Evolutionary conservation across 306 rosid genomes (phyloP).

Genomic region (Lathyrus tuberosus): DNA sequence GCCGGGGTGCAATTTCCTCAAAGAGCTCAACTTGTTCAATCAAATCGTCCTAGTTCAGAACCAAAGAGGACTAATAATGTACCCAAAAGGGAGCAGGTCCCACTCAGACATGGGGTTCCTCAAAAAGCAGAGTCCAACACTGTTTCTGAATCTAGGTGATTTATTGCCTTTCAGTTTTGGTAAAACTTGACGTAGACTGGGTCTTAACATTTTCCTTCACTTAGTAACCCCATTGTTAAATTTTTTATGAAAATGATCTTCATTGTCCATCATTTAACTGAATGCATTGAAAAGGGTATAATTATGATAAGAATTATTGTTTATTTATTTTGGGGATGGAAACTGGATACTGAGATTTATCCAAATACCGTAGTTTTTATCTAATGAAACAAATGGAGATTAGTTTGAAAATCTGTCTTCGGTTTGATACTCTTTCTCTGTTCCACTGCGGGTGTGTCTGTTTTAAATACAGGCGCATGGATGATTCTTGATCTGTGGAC

Average conservation of each 20-base stretch:
- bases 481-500: slow-evolving; percentile 17
- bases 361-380: slow-evolving; percentile 8
- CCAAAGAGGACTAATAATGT: slow-evolving; percentile 42
- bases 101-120: slow-evolving; percentile 56
- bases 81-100: slow-evolving; percentile 56
- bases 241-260: slow-evolving; percentile 11
- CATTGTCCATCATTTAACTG: not conserved
- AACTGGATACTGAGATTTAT: slow-evolving; percentile 22
- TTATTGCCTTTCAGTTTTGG: slow-evolving; percentile 32
- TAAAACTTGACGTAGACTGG: slow-evolving; percentile 9
- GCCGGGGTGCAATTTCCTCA: slow-evolving; percentile 91
- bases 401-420: slow-evolving; percentile 16
- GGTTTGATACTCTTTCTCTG: not conserved
- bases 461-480: slow-evolving; percentile 13
- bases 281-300: not conserved
- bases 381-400: slow-evolving; percentile 22
- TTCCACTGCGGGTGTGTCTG: not conserved
- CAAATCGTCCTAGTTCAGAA: slow-evolving; percentile 55
- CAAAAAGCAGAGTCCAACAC: slow-evolving; percentile 53
- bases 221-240: not conserved
- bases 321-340: not conserved
- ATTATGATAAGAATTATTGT: not conserved
- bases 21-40: slow-evolving; percentile 58
- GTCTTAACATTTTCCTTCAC: slow-evolving; percentile 25
- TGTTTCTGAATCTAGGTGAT: slow-evolving; percentile 87